Evolutionary conservation across 805 yeast genomes (phyloP), one percentile per base, ranked within the genome.

Genomic region (Wickerhamiella dianesei): DNA sequence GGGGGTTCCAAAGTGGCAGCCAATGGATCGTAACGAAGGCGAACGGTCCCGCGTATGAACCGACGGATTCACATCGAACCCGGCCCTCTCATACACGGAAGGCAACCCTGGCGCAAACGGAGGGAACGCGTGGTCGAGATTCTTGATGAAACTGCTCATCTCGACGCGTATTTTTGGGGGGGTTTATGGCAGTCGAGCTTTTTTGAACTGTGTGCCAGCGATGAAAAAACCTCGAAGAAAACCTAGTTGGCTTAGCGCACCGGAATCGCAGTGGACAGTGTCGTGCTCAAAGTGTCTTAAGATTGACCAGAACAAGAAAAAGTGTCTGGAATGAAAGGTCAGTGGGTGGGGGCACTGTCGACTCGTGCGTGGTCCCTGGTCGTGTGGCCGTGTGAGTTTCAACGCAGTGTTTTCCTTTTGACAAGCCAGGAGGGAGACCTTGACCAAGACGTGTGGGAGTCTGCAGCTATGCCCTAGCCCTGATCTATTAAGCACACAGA

Each of bases 61-160:
- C 2, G 41, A 19, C 21, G 45, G 43, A 50, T 59, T 58, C 37
- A 62, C 65, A 36, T 65, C 69, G 48, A 68, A 67, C 8, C 72
- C 72, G 3, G 72, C 72, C 13, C 69, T 62, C 51, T 68, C 69
- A 48, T 63, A 67, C 22, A 66, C 69, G 39, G 63, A 57, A 36
- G 62, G 65, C 45, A 59, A 53, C 12, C 67, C 68, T 12, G 63
- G 59, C 5, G 60, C 59, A 41, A 67, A 62, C 1, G 67, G 64
- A 8, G 71, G 71, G 50, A 66, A 67, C 35, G 70, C 67, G 44
- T 52, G 48, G 50, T 63, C 67, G 44, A 62, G 44, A 53, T 65
- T 61, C 12, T 48, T 50, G 32, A 25, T 25, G 32, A 25, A 6
- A 25, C 32, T 25, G 32, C 32, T 25, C 32, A 25, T 25, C 32